phyloP scores from a whole-genome alignment of 805 yeast genomes.

The Yarrowia sp. region DNA sequence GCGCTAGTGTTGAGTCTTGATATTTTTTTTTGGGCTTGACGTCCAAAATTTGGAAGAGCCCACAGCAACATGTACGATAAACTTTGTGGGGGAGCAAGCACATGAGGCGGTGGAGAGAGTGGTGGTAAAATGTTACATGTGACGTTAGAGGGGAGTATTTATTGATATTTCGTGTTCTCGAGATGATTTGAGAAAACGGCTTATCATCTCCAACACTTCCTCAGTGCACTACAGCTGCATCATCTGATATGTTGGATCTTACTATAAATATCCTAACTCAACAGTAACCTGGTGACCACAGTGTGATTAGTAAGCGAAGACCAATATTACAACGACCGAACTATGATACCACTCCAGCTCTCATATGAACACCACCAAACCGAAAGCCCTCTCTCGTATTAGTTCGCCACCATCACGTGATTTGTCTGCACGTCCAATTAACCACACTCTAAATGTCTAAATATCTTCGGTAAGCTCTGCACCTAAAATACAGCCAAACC shows the following conservation, averaged over 20 bases:
- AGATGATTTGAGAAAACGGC: too few relatives aligned
- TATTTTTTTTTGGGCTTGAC: background rate
- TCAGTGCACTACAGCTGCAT: background rate
- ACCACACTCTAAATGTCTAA: conserved; percentile 6
- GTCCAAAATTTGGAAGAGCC: background rate
- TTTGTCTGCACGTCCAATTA: conserved; percentile 2
- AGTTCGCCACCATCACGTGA: conserved; percentile 3
- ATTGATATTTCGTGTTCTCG: too few relatives aligned
- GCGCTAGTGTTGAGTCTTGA: conserved; percentile 18
- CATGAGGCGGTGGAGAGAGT: background rate
- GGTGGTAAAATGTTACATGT: background rate
- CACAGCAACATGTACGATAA: conserved; percentile 37
- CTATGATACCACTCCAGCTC: too few relatives aligned
- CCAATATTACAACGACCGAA: too few relatives aligned
- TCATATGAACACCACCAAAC: too few relatives aligned
- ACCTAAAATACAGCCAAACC: background rate
- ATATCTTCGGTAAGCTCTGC: conserved; percentile 2
- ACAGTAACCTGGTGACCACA: too few relatives aligned
- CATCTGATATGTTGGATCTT: too few relatives aligned
- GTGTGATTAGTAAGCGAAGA: too few relatives aligned
- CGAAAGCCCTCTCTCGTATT: too few relatives aligned
- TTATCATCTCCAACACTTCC: too few relatives aligned
- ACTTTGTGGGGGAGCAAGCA: conserved; percentile 37
- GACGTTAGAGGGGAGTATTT: background rate
- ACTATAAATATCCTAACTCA: too few relatives aligned